These are phyloP conservation scores for Schoenoplectus tabernaemontani DNA, from an alignment of 202 grass and related monocot genomes.

Conservation along the genomic window DNA sequence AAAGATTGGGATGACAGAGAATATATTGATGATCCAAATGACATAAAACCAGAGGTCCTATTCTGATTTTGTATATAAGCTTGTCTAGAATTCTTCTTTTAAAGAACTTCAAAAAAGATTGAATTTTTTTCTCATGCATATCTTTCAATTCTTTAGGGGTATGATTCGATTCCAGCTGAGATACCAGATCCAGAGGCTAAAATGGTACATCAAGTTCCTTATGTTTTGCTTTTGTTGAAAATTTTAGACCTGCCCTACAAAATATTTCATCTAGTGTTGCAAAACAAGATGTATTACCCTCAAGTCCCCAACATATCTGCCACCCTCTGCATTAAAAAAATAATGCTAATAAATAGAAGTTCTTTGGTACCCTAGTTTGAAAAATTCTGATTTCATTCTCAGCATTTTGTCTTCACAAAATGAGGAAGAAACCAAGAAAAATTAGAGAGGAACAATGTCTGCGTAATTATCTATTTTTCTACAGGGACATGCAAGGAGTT, in stretches of 20 bases:
- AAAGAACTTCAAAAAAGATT: background rate
- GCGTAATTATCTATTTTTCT: background rate
- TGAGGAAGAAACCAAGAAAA: background rate
- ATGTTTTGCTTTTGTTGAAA: background rate
- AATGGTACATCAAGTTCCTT: conserved; percentile 43
- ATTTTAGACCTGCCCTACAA: background rate
- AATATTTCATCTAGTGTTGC: conserved; percentile 2
- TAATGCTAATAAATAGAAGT: background rate
- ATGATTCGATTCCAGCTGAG: conserved; percentile 82
- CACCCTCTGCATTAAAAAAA: background rate
- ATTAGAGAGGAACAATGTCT: background rate
- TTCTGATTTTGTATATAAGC: conserved; percentile 25
- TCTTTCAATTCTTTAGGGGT: conserved; percentile 54
- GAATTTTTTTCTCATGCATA: conserved; percentile 9
- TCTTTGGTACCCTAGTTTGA: background rate
- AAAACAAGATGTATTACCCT: background rate
- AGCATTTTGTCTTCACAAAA: background rate
- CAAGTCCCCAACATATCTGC: background rate
- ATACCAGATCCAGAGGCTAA: conserved; percentile 88
- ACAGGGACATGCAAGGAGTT: no score
- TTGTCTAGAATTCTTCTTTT: conserved; percentile 4
- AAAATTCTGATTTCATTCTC: background rate
- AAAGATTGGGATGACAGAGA: conserved; percentile 98
- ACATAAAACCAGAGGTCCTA: conserved; percentile 73
- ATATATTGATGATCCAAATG: conserved; percentile 96